A percentile compares a stretch with the other conserved stretches of the same genome.
Conservation (phyloP, 108 stramenopile genomes). For the Cyclotella sp. region DNA sequence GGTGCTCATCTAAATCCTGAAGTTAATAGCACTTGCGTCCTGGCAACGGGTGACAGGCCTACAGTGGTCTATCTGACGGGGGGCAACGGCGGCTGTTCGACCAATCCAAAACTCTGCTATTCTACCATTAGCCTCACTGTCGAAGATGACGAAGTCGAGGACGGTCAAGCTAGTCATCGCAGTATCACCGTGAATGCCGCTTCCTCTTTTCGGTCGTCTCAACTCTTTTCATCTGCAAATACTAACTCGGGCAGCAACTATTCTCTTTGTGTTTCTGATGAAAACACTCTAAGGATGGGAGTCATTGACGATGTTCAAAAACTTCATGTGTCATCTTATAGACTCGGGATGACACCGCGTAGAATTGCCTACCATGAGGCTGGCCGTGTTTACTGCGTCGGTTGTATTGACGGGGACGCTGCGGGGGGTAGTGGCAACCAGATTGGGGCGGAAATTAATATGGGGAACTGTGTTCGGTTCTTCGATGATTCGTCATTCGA, state of each 20-base stretch:
- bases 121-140: conserved; percentile 90
- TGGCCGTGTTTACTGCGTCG: conserved; percentile 83
- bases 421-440: conserved; percentile 25
- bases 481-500: conserved; percentile 91
- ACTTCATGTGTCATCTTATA: conserved; percentile 95
- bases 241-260: conserved; percentile 57
- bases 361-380: conserved; percentile 86
- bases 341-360: conserved; percentile 92
- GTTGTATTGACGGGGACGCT: conserved; percentile 66
- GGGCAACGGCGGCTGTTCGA: conserved; percentile 56
- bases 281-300: conserved; percentile 87
- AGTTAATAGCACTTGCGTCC: conserved; percentile 83
- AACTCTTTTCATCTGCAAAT: conserved; percentile 62
- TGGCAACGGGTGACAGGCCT: conserved; percentile 96
- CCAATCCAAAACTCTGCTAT: conserved; percentile 89
- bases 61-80: conserved; percentile 95
- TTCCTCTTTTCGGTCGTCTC: conserved; percentile 74
- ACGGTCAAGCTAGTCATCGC: conserved; percentile 55
- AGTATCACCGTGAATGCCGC: conserved; percentile 82
- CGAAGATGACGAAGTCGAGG: conserved; percentile 62
- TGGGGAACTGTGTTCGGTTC: conserved; percentile 90
- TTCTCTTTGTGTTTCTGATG: conserved; percentile 93
- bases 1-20: conserved; percentile 24
- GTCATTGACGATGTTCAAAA: conserved; percentile 98
- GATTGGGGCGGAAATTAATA: conserved; percentile 64